Base-by-base conservation (phyloP, 1,284 basidiomycete species). In the Papiliotrema terrestris region DNA sequence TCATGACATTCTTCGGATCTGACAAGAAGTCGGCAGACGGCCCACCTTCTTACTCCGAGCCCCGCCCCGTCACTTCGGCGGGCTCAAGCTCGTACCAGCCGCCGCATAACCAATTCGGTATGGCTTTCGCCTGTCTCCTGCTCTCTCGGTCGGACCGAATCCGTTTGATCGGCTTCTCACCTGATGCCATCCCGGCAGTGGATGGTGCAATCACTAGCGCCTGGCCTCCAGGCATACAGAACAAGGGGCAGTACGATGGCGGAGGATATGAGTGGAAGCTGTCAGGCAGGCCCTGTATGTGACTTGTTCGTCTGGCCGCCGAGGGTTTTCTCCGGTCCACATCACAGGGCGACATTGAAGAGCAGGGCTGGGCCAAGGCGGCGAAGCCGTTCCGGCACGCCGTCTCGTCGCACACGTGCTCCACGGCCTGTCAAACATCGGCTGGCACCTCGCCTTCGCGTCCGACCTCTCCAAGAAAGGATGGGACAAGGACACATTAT, bases 401-500 rank as follows among this genome's bases (percentile, higher is more conserved):
- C 66, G 71, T 17, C 61, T 75, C 8, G 48, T 75, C 26, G 55
- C 58, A 1, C 71, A 71, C 51, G 35, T 75, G 23, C 57, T 75
- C 9, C 61, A 67, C 45, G 64, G 61, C 4, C 60, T 75, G 1
- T 56, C 67, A 17, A 35, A 44, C 1, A 41, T 55, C 2, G 73
- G 73, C 11, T 75, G 71, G 70, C 65, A 72, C 41, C 51, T 72
- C 4, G 53, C 61, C 36, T 53, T 61, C 37, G 52, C 65, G 9
- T 50, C 58, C 25, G 71, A 73, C 46, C 55, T 73, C 22, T 62
- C 62, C 37, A 72, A 72, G 53, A 71, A 72, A 52, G 51, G 44
- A 2, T 64, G 14, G 14, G 72, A 72, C 56, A 75, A 73, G 50
- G 72, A 73, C 52, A 67, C 66, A 2, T 37, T 75, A 20, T 60